Percentiles rank a stretch among this genome's conserved stretches.
Conservation (phyloP, 192 early-diverging fungal species). For the Mortierella antarctica region DNA sequence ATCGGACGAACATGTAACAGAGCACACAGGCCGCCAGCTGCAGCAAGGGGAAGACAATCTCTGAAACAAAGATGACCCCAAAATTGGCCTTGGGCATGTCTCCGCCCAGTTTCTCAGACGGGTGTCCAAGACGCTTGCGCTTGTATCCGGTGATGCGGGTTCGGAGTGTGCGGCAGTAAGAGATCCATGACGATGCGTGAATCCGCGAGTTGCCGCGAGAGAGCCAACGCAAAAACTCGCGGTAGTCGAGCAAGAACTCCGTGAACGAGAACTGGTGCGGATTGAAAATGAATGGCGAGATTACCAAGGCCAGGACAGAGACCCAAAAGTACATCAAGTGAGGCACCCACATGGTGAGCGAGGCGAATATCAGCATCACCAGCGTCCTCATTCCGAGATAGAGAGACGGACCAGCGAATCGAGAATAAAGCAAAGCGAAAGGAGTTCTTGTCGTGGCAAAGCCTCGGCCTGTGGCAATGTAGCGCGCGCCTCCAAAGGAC, state of each 20-base stretch:
- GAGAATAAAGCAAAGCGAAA: slow-evolving; percentile 79
- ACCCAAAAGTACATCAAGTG: slow-evolving; percentile 87
- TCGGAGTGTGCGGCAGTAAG: slow-evolving; percentile 75
- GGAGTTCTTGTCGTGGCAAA: slow-evolving; percentile 83
- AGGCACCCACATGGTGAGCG: slow-evolving; percentile 76
- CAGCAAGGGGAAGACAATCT: slow-evolving; percentile 76
- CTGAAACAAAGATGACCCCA: slow-evolving; percentile 73
- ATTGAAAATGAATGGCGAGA: slow-evolving; percentile 90
- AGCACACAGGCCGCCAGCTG: slow-evolving; percentile 70
- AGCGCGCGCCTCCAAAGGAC: slow-evolving; percentile 84
- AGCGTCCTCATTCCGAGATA: slow-evolving; percentile 79
- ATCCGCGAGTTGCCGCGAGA: slow-evolving; percentile 82
- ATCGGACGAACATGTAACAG: slow-evolving; percentile 75
- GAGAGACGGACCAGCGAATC: slow-evolving; percentile 79
- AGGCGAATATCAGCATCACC: slow-evolving; percentile 78
- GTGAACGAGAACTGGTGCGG: slow-evolving; percentile 87
- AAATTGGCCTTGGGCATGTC: slow-evolving; percentile 76
- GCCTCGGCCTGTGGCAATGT: slow-evolving; percentile 87
- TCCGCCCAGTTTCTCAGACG: slow-evolving; percentile 65
- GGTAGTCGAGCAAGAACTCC: slow-evolving; percentile 85
- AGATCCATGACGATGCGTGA: slow-evolving; percentile 83
- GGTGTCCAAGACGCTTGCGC: slow-evolving; percentile 77
- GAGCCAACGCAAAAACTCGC: slow-evolving; percentile 85
- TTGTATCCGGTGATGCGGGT: slow-evolving; percentile 86
- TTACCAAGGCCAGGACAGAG: slow-evolving; percentile 76